These are phyloP conservation scores for Taphrina flavorubra DNA, from an alignment of 1,139 yeast genomes.

Conservation along the genomic window DNA sequence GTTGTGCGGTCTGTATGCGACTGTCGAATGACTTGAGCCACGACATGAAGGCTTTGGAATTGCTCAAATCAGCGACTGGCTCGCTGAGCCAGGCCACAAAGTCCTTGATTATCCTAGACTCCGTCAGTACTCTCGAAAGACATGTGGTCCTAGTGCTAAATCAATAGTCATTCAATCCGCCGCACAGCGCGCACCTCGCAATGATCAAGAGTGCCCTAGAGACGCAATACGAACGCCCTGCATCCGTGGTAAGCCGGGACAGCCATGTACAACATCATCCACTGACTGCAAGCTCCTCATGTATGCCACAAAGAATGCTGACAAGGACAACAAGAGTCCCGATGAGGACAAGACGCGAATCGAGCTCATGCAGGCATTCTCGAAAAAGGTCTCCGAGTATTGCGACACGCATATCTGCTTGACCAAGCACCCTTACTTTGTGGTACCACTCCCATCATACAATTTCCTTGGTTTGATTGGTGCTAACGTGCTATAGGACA, in stretches of 20 bases:
- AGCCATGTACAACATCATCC: too few relatives aligned
- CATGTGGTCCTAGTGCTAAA: too few relatives aligned
- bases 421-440: slow-evolving; percentile 36
- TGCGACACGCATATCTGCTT: slow-evolving; percentile 32
- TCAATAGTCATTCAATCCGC: slow-evolving; percentile 37
- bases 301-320: slow-evolving; percentile 39
- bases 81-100: slow-evolving; percentile 17
- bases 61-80: slow-evolving; percentile 11
- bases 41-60: slow-evolving; percentile 18
- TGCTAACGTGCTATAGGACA: slow-evolving; percentile 28
- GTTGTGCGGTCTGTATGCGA: too few relatives aligned
- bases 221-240: slow-evolving; percentile 14
- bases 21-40: not conserved
- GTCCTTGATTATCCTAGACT: slow-evolving; percentile 26
- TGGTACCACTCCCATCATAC: not conserved
- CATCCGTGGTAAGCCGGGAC: slow-evolving; percentile 16
- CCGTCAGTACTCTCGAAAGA: not conserved
- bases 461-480: not conserved
- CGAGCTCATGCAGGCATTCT: slow-evolving; percentile 37
- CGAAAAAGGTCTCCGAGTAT: slow-evolving; percentile 12
- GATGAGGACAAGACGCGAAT: slow-evolving; percentile 20
- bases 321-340: slow-evolving; percentile 30
- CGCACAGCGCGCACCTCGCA: slow-evolving; percentile 39
- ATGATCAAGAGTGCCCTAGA: slow-evolving; percentile 28
- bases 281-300: slow-evolving; percentile 24